A percentile compares a stretch with the other conserved stretches of the same genome.
Conservation (phyloP, 176 grass and related monocot species). For the Oryza meyeriana region DNA sequence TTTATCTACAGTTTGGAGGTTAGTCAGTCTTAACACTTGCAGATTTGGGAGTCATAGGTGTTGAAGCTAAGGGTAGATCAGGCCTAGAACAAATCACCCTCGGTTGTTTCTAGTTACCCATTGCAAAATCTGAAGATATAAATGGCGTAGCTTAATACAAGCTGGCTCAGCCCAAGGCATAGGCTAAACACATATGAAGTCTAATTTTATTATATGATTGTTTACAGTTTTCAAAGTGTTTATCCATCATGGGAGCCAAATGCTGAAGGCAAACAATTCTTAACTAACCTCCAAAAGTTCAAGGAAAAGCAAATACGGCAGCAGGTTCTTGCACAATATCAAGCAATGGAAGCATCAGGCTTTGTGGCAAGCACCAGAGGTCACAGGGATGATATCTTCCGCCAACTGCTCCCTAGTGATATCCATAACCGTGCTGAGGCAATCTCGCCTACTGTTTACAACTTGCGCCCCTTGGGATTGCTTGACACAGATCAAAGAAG, state of each 20-base stretch:
- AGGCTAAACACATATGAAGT: not conserved
- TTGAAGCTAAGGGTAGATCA: not conserved
- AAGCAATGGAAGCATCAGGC: conserved; percentile 51
- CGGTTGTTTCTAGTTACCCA: not conserved
- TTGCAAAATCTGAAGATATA: not conserved
- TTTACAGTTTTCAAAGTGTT: conserved; percentile 78
- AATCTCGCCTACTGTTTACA: conserved; percentile 35
- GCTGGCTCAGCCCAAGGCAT: not conserved
- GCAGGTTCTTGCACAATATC: conserved; percentile 48
- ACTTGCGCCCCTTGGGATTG: conserved; percentile 52
- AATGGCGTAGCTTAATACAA: not conserved
- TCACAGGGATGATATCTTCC: conserved; percentile 46
- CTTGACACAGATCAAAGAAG: conserved; percentile 57
- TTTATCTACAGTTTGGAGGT: not conserved
- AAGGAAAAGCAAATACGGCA: conserved; percentile 57
- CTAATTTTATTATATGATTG: conserved; percentile 18
- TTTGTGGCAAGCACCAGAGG: conserved; percentile 38
- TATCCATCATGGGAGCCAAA: conserved; percentile 83
- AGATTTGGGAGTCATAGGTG: not conserved
- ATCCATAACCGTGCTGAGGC: conserved; percentile 13
- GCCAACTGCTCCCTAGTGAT: conserved; percentile 26
- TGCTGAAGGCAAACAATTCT: conserved; percentile 55
- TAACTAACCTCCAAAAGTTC: conserved; percentile 82
- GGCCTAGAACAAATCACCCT: not conserved
- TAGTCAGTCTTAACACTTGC: not conserved